Evolutionary conservation across 1,139 yeast genomes (phyloP).

Genomic region (Sugiyamaella xylanicola): DNA sequence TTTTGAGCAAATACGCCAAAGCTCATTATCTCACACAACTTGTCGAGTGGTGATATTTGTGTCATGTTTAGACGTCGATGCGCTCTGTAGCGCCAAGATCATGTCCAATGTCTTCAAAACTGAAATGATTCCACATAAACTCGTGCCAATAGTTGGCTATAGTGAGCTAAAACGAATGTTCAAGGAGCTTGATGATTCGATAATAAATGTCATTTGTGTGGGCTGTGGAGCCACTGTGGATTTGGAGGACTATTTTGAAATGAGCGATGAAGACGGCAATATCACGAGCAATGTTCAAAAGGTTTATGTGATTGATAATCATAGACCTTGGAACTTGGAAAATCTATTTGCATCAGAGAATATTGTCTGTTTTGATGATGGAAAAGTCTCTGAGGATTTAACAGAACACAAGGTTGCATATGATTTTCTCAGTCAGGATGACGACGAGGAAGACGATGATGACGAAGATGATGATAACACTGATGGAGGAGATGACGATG

Average conservation of each 20-base stretch:
- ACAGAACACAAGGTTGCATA: constrained; percentile 37
- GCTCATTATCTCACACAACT: constrained; percentile 49
- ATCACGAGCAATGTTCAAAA: constrained; percentile 43
- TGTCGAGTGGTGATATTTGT: constrained; percentile 88
- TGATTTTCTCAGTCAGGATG: constrained; percentile 33
- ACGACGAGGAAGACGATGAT: constrained; percentile 40
- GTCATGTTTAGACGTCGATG: constrained; percentile 88
- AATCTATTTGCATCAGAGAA: constrained; percentile 85
- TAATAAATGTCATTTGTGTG: constrained; percentile 73
- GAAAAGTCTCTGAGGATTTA: constrained; percentile 52
- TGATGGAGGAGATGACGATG: constrained; percentile 18
- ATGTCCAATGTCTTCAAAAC: constrained; percentile 70
- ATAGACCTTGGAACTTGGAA: constrained; percentile 95
- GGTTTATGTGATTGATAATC: constrained; percentile 85
- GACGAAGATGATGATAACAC: constrained; percentile 35
- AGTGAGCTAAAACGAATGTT: constrained; percentile 71
- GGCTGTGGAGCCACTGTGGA: constrained; percentile 98
- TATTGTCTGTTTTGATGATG: constrained; percentile 87
- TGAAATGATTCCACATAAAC: constrained; percentile 82
- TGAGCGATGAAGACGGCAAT: constrained; percentile 45
- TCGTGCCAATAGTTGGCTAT: constrained; percentile 94
- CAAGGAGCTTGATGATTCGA: constrained; percentile 65
- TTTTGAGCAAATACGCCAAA: constrained; percentile 16
- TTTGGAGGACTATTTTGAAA: constrained; percentile 76
- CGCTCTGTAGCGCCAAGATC: constrained; percentile 85